Base-by-base conservation (phyloP, 768 basidiomycete species). In the Panus rudis region DNA sequence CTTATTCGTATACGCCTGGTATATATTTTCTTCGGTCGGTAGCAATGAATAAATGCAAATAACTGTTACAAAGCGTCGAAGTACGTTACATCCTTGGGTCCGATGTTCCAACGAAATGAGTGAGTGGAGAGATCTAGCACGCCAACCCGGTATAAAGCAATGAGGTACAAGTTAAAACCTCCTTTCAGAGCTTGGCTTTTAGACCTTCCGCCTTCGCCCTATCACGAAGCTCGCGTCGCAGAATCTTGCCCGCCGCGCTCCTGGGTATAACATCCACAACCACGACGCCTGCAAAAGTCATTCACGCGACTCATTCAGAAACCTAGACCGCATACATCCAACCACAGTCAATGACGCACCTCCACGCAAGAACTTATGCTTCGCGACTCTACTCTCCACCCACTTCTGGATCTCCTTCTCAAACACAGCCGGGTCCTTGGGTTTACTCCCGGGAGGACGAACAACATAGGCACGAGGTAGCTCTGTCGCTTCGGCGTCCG, bases 221-320 rank as follows among this genome's bases (percentile, higher is more conserved):
- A 3, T 81, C 84, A 7, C 86, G 73, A 33, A 93, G 66, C 49
- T 89, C 76, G 22, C 84, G 73, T 35, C 89, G 71, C 28, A 93
- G 60, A 53, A 94, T 93, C 64, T 93, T 93, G 3, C 92, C 92
- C 41, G 88, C 75, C 25, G 87, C 78, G 51, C 87, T 90, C 45
- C 24, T 17, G 17, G 37, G 35, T 4, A 42, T 43, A 11, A 16
- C n/a, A 54, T 46, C 39, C 43, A 24, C n/a, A 10, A 14, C n/a
- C n/a, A n/a, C n/a, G n/a, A n/a, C n/a, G n/a, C n/a, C n/a, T n/a
- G n/a, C n/a, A n/a, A n/a, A n/a, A n/a, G n/a, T n/a, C n/a, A n/a
- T n/a, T n/a, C n/a, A n/a, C n/a, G n/a, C n/a, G n/a, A n/a, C n/a
- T n/a, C n/a, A n/a, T n/a, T n/a, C n/a, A n/a, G n/a, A n/a, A n/a